phyloP scores from a whole-genome alignment of 2,329 filamentous ascomycete genomes.

The Venturiaceae sp. region DNA sequence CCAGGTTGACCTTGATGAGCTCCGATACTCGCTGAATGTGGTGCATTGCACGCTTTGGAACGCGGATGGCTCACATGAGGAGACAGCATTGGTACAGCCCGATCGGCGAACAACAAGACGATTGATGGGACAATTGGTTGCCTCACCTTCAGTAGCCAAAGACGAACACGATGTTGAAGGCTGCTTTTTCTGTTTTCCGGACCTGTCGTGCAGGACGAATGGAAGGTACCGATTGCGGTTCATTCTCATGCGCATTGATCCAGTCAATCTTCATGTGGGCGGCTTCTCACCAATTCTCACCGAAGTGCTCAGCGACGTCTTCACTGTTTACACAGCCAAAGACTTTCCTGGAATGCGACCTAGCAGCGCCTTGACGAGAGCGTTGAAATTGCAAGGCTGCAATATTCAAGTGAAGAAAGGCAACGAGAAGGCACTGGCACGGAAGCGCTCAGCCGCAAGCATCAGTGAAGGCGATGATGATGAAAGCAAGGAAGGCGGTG shows the following conservation, averaged over 20 bases:
- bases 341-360: slow-evolving; percentile 79
- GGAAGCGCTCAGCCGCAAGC: slow-evolving; percentile 27
- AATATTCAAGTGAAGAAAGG: slow-evolving; percentile 83
- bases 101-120: slow-evolving; percentile 64
- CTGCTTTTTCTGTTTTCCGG: slow-evolving; percentile 79
- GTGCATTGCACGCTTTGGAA: slow-evolving; percentile 72
- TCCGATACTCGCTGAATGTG: slow-evolving; percentile 57
- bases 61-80: slow-evolving; percentile 55
- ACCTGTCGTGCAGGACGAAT: slow-evolving; percentile 69
- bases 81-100: slow-evolving; percentile 57
- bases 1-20: slow-evolving; percentile 42
- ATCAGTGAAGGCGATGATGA: slow-evolving; percentile 29
- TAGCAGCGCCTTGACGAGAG: slow-evolving; percentile 63
- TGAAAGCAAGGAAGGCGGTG: slow-evolving; percentile 27
- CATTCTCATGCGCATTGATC: slow-evolving; percentile 62
- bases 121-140: slow-evolving; percentile 71
- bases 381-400: slow-evolving; percentile 68
- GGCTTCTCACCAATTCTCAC: slow-evolving; percentile 39
- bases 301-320: slow-evolving; percentile 55
- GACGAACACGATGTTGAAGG: slow-evolving; percentile 66
- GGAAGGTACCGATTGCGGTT: slow-evolving; percentile 69
- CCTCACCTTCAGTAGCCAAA: slow-evolving; percentile 64
- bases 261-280: slow-evolving; percentile 45
- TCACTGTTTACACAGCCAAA: slow-evolving; percentile 74
- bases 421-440: slow-evolving; percentile 51